These are phyloP conservation scores for Metroxylon sagu DNA, from an alignment of 176 grass and related monocot species.

Conservation along the genomic window DNA sequence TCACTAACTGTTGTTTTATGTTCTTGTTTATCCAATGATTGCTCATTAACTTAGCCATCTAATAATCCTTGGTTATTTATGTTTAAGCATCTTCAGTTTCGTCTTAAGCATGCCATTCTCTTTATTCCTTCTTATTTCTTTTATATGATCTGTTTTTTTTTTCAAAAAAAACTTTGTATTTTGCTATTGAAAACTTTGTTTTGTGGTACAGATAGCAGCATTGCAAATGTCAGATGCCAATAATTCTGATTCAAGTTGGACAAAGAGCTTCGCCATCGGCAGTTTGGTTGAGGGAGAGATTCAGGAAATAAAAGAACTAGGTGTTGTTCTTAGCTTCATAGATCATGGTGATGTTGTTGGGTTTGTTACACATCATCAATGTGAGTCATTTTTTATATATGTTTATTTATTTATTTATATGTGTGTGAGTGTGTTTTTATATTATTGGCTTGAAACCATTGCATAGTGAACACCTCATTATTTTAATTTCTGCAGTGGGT, in stretches of 20 bases:
- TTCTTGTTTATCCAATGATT: too few relatives aligned
- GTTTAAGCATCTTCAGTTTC: neutral
- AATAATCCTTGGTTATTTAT: neutral
- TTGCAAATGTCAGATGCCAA: slow-evolving; percentile 49
- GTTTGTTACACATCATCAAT: slow-evolving; percentile 84
- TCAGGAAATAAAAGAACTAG: slow-evolving; percentile 72
- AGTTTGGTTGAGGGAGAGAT: slow-evolving; percentile 75
- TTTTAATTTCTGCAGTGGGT: slow-evolving; percentile 34
- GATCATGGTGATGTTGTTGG: slow-evolving; percentile 75
- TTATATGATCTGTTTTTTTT: neutral
- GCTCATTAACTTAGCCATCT: too few relatives aligned
- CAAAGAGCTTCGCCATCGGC: slow-evolving; percentile 49
- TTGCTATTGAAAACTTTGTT: neutral
- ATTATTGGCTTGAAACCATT: too few relatives aligned
- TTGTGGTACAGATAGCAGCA: slow-evolving; percentile 42
- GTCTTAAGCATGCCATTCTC: neutral
- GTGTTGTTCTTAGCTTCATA: slow-evolving; percentile 79
- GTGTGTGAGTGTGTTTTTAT: too few relatives aligned
- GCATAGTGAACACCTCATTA: too few relatives aligned
- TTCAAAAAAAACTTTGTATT: neutral
- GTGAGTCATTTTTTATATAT: slow-evolving; percentile 34
- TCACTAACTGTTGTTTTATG: too few relatives aligned
- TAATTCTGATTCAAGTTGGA: slow-evolving; percentile 45
- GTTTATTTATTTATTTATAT: neutral
- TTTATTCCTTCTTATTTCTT: neutral